These are phyloP conservation scores for Hypericum androsaemum DNA, from an alignment of 345 rosid genomes.

Conservation along the genomic window DNA sequence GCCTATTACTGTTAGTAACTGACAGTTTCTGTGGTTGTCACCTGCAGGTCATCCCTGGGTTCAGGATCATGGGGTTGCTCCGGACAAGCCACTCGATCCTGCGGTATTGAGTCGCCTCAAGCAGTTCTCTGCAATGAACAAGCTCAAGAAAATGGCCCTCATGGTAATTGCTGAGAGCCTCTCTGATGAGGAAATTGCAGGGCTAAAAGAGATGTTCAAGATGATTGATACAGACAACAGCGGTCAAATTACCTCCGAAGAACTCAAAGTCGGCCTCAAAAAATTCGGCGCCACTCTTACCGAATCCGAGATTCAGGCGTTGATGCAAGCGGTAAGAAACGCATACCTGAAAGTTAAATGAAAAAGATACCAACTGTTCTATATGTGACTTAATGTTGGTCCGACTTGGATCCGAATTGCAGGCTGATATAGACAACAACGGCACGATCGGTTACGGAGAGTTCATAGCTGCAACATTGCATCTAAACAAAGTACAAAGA, in stretches of 20 bases:
- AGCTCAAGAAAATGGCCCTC: constrained; percentile 76
- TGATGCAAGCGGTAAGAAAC: constrained; percentile 60
- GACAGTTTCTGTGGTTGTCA: constrained; percentile 1
- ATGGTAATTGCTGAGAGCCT: constrained; percentile 62
- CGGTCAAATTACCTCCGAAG: constrained; percentile 64
- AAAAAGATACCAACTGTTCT: background rate
- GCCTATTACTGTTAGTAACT: too few relatives aligned
- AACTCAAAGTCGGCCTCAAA: constrained; percentile 63
- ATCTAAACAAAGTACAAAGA: constrained; percentile 46
- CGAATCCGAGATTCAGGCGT: constrained; percentile 52
- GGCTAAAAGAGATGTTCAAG: constrained; percentile 59
- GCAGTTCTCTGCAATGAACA: constrained; percentile 80
- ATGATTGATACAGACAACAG: constrained; percentile 61
- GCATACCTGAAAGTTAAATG: background rate
- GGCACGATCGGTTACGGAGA: constrained; percentile 73
- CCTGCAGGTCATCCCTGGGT: constrained; percentile 85
- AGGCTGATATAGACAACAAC: constrained; percentile 64
- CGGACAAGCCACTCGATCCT: constrained; percentile 78
- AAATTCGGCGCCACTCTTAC: constrained; percentile 52
- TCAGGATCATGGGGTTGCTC: constrained; percentile 60
- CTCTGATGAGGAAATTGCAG: constrained; percentile 73
- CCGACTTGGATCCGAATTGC: constrained; percentile 17
- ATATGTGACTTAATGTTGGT: background rate
- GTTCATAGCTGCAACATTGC: constrained; percentile 59
- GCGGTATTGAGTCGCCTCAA: constrained; percentile 56